Base-by-base conservation (phyloP, 2,329 filamentous ascomycete species). In the Neopestalotiopsis clavispora region DNA sequence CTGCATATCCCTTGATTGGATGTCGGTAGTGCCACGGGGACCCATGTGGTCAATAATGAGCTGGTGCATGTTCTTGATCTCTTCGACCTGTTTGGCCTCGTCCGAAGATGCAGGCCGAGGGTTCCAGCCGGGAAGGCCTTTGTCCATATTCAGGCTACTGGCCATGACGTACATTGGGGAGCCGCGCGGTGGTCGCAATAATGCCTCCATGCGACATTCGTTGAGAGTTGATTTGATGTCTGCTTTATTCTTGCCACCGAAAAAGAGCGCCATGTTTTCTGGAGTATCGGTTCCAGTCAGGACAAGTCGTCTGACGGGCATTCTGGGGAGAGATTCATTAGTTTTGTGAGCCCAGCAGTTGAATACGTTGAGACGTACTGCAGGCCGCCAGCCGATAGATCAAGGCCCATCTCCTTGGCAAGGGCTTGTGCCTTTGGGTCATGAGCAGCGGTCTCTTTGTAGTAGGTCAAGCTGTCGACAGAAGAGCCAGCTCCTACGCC, bases 141-240 rank as follows among this genome's bases (percentile, higher is more conserved):
- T 30, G n/a, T 67, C 66, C 23, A 60, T 20, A 4, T 64, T 57
- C 58, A 14, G 13, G 23, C 1, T 65, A 17, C 17, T 57, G 17
- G 23, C 23, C 38, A n/a, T 28, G 9, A 42, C 56, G 20, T 67
- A 49, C 59, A 49, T 40, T n/a, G 42, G 13, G 2, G 68, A 71
- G 13, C 66, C 68, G 13, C 58, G 58, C 23, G 68, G 68, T 5
- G 66, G 66, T 1, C 57, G 52, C 38, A 71, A 49, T 9, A 69
- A 10, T 20, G 60, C 38, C 56, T 68, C 59, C 20, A 65, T 9
- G 20, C 68, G 70, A 20, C 14, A 34, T 60, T 17, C 40, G 20
- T 28, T 61, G 30, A 38, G 49, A 66, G 80, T 83, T 17, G 28
- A 59, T 34, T 28, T 32, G 58, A 60, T 32, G 58, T 17, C 58